Evolutionary conservation across 73 alveolate species (phyloP).

Genomic region (Effrenium voratum): DNA sequence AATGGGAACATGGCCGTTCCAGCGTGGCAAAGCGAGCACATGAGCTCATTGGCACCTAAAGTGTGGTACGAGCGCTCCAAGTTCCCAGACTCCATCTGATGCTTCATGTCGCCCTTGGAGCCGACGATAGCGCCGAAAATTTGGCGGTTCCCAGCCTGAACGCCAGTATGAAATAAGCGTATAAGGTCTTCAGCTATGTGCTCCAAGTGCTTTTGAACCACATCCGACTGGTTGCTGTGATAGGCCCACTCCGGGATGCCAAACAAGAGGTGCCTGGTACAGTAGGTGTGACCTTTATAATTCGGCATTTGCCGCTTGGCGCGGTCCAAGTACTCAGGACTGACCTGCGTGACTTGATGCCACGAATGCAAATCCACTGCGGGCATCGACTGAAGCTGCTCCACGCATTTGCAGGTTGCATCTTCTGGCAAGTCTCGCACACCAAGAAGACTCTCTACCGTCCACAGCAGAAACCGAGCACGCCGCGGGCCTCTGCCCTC

Average conservation of each 20-base stretch:
- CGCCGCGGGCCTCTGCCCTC: constrained; percentile 36
- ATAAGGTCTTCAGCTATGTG: neutral
- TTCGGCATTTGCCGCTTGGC: neutral
- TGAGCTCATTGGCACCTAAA: neutral
- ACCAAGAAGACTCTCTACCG: neutral
- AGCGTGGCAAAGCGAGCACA: constrained; percentile 15
- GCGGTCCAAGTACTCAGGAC: neutral
- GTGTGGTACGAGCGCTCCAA: neutral
- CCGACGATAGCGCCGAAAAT: neutral
- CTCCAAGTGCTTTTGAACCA: neutral
- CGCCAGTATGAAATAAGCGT: neutral
- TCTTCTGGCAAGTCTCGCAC: neutral
- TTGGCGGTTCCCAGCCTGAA: neutral
- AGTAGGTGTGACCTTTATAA: constrained; percentile 1
- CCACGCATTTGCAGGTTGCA: neutral
- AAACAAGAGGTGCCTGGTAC: constrained; percentile 5
- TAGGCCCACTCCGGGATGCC: constrained; percentile 30
- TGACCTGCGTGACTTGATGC: neutral
- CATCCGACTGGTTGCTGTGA: neutral
- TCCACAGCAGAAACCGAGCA: neutral
- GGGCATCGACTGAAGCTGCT: neutral
- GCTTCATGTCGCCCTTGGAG: constrained; percentile 1
- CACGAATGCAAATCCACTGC: too few species aligned
- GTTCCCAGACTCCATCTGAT: neutral
- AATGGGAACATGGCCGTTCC: neutral